Conservation (phyloP, 164 flowering plant species). For the Taxillus chinensis region DNA sequence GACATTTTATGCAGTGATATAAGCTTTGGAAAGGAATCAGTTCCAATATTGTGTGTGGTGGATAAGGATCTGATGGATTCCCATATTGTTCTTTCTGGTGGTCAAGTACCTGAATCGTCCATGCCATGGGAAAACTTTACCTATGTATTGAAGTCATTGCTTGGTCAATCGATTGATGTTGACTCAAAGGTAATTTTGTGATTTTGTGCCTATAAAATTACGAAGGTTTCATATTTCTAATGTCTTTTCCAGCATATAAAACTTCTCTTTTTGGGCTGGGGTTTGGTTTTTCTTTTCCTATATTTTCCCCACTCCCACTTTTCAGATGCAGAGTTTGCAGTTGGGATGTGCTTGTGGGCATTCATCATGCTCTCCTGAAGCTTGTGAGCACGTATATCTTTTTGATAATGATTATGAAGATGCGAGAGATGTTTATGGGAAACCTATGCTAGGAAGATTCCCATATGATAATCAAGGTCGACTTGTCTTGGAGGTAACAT, state of each 20-base stretch:
- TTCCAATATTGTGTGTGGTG: slow-evolving; percentile 64
- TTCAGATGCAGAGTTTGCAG: slow-evolving; percentile 53
- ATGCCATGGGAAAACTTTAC: slow-evolving; percentile 90
- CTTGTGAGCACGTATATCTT: slow-evolving; percentile 90
- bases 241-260: too few species aligned
- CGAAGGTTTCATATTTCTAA: neutral
- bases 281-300: neutral
- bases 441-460: slow-evolving; percentile 71
- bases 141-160: slow-evolving; percentile 55
- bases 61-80: slow-evolving; percentile 48
- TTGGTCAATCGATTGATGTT: slow-evolving; percentile 48
- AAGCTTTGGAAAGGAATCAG: slow-evolving; percentile 76
- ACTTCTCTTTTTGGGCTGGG: neutral
- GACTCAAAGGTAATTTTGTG: slow-evolving; percentile 46
- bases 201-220: neutral
- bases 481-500: slow-evolving; percentile 71
- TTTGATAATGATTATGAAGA: slow-evolving; percentile 83
- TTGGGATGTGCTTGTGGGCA: slow-evolving; percentile 67
- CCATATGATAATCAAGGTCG: slow-evolving; percentile 78
- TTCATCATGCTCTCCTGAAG: slow-evolving; percentile 51
- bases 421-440: slow-evolving; percentile 77
- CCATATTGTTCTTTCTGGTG: slow-evolving; percentile 17
- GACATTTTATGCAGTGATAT: slow-evolving; percentile 67
- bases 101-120: slow-evolving; percentile 16
- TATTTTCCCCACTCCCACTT: neutral